Evolutionary conservation across 768 basidiomycete genomes (phyloP).

Genomic region (Candolleomyces efflorescens): DNA sequence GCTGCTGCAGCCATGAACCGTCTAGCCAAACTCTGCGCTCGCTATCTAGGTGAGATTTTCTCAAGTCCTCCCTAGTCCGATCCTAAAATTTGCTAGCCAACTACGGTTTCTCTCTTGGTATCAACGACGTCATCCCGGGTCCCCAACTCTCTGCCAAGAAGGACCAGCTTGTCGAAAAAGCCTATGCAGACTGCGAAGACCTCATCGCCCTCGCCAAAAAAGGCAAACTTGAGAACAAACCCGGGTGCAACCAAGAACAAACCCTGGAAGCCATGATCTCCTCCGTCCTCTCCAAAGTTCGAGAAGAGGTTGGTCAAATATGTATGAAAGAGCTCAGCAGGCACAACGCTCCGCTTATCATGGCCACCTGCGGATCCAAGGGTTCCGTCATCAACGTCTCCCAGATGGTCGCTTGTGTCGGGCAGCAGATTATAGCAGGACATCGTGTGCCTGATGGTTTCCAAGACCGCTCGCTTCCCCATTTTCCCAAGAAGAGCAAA

Average conservation of each 20-base stretch:
- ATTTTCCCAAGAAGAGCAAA: conserved; percentile 95
- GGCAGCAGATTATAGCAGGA: conserved; percentile 97
- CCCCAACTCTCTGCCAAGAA: conserved; percentile 77
- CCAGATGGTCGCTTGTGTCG: conserved; percentile 99
- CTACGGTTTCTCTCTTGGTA: conserved; percentile 95
- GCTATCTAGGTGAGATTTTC: conserved; percentile 71
- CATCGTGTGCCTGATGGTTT: conserved; percentile 99
- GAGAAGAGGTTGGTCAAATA: conserved; percentile 93
- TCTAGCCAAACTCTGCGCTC: conserved; percentile 90
- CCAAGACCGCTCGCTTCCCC: conserved; percentile 97
- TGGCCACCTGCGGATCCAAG: conserved; percentile 99
- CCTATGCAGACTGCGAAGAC: conserved; percentile 83
- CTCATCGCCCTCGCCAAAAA: conserved; percentile 88
- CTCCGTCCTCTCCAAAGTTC: conserved; percentile 87
- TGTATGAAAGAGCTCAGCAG: conserved; percentile 98
- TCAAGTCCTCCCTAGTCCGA: neutral
- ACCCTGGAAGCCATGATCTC: conserved; percentile 97
- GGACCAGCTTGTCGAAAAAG: conserved; percentile 79
- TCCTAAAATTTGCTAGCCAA: conserved; percentile 55
- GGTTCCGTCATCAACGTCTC: conserved; percentile 99
- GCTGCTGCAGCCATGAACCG: conserved; percentile 96
- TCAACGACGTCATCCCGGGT: conserved; percentile 98
- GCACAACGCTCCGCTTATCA: conserved; percentile 95
- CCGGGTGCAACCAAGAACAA: conserved; percentile 96
- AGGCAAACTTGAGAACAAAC: conserved; percentile 91